A percentile compares a stretch with the other conserved stretches of the same genome.
phyloP scores from a whole-genome alignment of 2,329 filamentous ascomycete species.

The Rosellinia necatrix region DNA sequence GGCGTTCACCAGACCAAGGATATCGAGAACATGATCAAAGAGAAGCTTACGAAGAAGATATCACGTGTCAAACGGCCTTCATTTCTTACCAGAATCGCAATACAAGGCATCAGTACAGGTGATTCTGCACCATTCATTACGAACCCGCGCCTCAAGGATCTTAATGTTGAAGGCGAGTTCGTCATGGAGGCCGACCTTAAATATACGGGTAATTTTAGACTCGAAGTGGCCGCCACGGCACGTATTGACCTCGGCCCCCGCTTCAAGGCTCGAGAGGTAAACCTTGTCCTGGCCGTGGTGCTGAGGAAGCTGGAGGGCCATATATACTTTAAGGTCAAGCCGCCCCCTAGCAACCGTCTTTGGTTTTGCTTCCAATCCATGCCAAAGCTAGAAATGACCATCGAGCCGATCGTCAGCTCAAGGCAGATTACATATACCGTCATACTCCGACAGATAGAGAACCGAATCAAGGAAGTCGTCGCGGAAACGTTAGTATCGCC shows the following conservation, averaged over 20 bases:
- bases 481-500: constrained; percentile 89
- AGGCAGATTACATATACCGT: constrained; percentile 94
- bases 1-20: constrained; percentile 84
- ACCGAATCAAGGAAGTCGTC: constrained; percentile 89
- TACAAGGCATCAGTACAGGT: constrained; percentile 83
- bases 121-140: constrained; percentile 86
- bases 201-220: constrained; percentile 85
- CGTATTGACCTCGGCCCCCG: constrained; percentile 86
- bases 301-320: constrained; percentile 87
- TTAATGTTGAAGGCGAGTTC: constrained; percentile 90
- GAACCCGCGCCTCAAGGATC: constrained; percentile 83
- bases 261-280: constrained; percentile 89
- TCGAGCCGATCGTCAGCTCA: constrained; percentile 93
- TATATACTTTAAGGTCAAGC: constrained; percentile 83
- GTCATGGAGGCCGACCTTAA: constrained; percentile 84
- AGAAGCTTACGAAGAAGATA: constrained; percentile 95
- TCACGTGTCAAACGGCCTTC: constrained; percentile 88
- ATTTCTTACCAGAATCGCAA: constrained; percentile 83
- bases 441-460: constrained; percentile 92
- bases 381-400: constrained; percentile 91
- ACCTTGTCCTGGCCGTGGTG: constrained; percentile 83
- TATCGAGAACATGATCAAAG: constrained; percentile 76
- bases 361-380: constrained; percentile 96
- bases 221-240: constrained; percentile 91
- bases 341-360: constrained; percentile 91